These are phyloP conservation scores for Castanea crenata DNA, from an alignment of 306 rosid genomes.

Conservation along the genomic window DNA sequence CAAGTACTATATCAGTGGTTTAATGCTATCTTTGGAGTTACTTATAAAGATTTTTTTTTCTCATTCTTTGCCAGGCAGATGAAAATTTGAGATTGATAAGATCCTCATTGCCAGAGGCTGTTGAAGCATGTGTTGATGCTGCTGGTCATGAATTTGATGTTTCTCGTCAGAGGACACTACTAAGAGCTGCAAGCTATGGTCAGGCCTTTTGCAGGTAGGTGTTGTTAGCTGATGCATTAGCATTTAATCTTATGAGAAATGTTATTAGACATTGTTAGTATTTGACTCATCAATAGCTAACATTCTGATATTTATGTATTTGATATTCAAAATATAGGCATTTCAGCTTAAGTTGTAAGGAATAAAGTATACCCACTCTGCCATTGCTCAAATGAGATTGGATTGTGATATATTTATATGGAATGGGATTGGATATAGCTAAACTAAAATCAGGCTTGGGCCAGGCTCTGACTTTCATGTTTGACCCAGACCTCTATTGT, in stretches of 20 bases:
- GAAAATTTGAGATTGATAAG: slow-evolving; percentile 93
- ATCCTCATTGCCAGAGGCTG: slow-evolving; percentile 86
- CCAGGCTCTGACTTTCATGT: background rate
- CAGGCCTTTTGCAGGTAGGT: slow-evolving; percentile 96
- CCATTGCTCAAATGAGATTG: background rate
- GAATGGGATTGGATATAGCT: background rate
- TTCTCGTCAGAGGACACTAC: slow-evolving; percentile 72
- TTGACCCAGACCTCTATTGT: background rate
- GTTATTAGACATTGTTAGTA: background rate
- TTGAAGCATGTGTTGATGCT: slow-evolving; percentile 94
- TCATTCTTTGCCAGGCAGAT: slow-evolving; percentile 74
- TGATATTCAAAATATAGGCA: background rate
- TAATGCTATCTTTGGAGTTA: slow-evolving; percentile 13
- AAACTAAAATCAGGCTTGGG: background rate
- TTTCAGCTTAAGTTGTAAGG: background rate
- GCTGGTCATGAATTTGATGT: slow-evolving; percentile 94
- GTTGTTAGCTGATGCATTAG: slow-evolving; percentile 19
- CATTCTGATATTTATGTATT: background rate
- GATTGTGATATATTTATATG: background rate
- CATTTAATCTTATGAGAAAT: background rate
- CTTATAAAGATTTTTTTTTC: slow-evolving; percentile 10
- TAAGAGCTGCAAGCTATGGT: slow-evolving; percentile 97
- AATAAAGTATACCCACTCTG: background rate
- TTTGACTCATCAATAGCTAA: background rate
- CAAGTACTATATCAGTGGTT: background rate